Conservation (phyloP, 495 filamentous ascomycete genomes). For the Geoglossum glabrum region DNA sequence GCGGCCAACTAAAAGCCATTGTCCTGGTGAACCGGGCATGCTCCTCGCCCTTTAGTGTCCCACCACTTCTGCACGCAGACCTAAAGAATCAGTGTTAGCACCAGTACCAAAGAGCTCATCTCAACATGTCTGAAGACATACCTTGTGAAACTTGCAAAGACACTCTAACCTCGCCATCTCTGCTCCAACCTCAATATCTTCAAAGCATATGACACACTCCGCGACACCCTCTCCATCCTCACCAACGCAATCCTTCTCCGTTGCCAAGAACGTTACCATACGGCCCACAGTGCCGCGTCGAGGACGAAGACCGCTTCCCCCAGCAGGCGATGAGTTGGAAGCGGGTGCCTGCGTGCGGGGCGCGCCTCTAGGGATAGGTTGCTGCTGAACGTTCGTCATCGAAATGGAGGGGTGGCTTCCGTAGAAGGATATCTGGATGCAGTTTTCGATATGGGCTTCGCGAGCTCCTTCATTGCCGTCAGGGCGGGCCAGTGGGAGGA, state of each 20-base stretch:
- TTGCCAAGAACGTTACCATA: conserved; percentile 59
- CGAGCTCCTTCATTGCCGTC: conserved; percentile 41
- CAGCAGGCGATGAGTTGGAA: not conserved
- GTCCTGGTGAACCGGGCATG: not conserved
- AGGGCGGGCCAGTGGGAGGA: conserved; percentile 43
- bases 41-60: not conserved
- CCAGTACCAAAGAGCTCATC: too few relatives aligned
- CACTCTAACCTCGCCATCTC: conserved; percentile 75
- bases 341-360: not conserved
- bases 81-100: not conserved
- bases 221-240: conserved; percentile 22
- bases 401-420: conserved; percentile 1
- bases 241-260: conserved; percentile 62
- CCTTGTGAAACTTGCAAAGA: conserved; percentile 75
- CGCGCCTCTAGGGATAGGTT: not conserved
- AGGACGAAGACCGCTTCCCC: not conserved
- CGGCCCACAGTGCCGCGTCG: conserved; percentile 9
- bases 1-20: not conserved
- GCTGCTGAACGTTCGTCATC: conserved; percentile 6
- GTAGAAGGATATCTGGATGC: conserved; percentile 37
- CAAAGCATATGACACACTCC: conserved; percentile 91
- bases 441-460: conserved; percentile 57
- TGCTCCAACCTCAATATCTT: conserved; percentile 78
- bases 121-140: conserved; percentile 24
- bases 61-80: not conserved